phyloP scores from a whole-genome alignment of 768 basidiomycete species.

The Lactarius trivialis region DNA sequence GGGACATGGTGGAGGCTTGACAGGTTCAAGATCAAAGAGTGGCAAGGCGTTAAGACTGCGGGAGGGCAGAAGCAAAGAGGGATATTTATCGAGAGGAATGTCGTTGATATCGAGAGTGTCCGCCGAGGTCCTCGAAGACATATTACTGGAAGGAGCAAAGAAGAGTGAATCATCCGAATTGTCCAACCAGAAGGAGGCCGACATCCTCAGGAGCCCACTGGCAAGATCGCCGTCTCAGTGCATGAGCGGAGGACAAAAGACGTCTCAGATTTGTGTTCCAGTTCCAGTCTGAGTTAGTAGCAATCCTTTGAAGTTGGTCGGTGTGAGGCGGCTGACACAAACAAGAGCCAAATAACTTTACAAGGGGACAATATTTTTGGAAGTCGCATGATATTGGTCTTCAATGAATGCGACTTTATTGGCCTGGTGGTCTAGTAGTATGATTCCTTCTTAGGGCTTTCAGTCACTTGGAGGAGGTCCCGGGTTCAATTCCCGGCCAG shows the following conservation, averaged over 20 bases:
- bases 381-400: neutral
- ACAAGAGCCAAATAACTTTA: neutral
- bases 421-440: conserved; percentile 24
- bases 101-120: conserved; percentile 19
- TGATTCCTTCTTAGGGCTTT: conserved; percentile 22
- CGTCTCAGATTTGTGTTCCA: neutral
- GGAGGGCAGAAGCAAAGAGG: conserved; percentile 18
- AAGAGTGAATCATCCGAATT: conserved; percentile 20
- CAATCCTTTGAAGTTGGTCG: neutral
- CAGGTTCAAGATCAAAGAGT: conserved; percentile 1
- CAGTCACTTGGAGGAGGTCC: conserved; percentile 61
- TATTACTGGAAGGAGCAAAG: conserved; percentile 17
- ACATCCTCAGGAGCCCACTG: conserved; percentile 13
- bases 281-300: neutral
- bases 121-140: conserved; percentile 11
- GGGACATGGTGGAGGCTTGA: conserved; percentile 11
- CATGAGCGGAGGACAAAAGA: conserved; percentile 12
- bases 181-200: conserved; percentile 22
- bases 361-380: neutral
- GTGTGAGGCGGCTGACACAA: conserved; percentile 5
- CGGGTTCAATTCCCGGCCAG: conserved; percentile 85
- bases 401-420: neutral
- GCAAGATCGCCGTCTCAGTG: neutral
- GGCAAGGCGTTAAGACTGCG: conserved; percentile 18
- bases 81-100: conserved; percentile 15